Evolutionary conservation across 108 stramenopile genomes (phyloP).

Genomic region (Craspedostauros australis): DNA sequence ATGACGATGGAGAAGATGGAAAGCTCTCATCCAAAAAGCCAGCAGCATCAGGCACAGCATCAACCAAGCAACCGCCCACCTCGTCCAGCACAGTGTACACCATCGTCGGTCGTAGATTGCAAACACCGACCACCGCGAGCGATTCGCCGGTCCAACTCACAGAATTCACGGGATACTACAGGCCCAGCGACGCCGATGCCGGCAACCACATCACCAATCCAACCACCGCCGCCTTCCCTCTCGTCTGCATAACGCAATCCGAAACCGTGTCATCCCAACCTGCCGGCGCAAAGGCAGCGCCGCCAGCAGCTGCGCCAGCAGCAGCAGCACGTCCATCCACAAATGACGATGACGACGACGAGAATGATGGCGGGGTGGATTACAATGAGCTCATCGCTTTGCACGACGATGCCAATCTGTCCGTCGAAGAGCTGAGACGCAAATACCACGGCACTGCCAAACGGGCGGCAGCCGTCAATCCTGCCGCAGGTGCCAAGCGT

Average conservation of each 20-base stretch:
- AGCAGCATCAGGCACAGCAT: background rate
- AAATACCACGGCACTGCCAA: constrained; percentile 51
- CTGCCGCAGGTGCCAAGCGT: no score
- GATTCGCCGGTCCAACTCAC: background rate
- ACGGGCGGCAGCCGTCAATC: no score
- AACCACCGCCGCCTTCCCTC: background rate
- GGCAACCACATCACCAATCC: background rate
- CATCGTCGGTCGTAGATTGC: background rate
- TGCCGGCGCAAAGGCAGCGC: background rate
- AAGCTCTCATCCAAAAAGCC: constrained; percentile 2
- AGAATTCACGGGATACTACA: background rate
- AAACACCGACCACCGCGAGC: background rate
- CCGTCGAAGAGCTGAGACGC: constrained; percentile 46
- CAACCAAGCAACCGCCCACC: background rate
- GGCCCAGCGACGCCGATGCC: background rate
- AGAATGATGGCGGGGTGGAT: constrained; percentile 24
- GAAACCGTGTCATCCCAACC: background rate
- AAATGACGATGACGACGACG: constrained; percentile 23
- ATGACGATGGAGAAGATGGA: constrained; percentile 4
- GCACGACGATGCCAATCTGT: constrained; percentile 50
- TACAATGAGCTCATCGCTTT: constrained; percentile 53
- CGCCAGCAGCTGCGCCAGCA: constrained; percentile 5
- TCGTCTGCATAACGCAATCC: constrained; percentile 3
- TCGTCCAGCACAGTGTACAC: no score
- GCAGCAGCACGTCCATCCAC: constrained; percentile 8